Base-by-base conservation (phyloP, 129 eudicot genomes). In the Smallanthus sonchifolius region DNA sequence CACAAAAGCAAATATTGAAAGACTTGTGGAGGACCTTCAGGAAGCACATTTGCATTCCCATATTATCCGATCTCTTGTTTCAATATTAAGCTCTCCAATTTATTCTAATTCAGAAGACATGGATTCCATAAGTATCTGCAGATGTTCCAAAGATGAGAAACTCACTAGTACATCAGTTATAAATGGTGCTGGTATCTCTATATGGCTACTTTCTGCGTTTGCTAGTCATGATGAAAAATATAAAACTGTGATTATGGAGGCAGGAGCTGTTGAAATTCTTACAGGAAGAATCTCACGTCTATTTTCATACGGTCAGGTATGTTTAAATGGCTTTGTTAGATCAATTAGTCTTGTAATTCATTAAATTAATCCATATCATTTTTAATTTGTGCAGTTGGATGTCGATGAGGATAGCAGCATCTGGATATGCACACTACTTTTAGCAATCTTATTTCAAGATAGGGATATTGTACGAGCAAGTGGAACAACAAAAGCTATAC, bases 141-240 rank as follows among this genome's bases (percentile, higher is more conserved):
- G 93, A 78, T 77, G 72, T 67, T 24, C 82, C 37, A 84, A 83
- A 65, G 91, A 77, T 72, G 87, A 79, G 77, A 62, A 60, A 54
- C 77, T 65, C 72, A 83, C 72, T 13, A 81, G 81, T 62, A 85
- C 99, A 44, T 82, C 85, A 8, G 81, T 85, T 59, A 83, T 95
- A 38, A 75, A 74, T 68, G 94, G 97, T 38, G 82, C 86, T 65
- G 89, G 84, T 75, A 88, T 89, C 24, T 83, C 87, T 19, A 68
- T 88, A 72, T 95, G 99, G 99, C 93, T 95, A 65, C 96, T 95
- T 70, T 86, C 97, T 76, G 87, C 87, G 32, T 87, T 95, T 76
- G 96, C 99, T 69, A 65, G 90, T 75, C 84, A 83, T 57, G 93
- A 85, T 72, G 94, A 73, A 56, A 88, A 80, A 77, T 80, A 82